Evolutionary conservation across 345 rosid species (phyloP).

Genomic region (Eucalyptus urophylla): DNA sequence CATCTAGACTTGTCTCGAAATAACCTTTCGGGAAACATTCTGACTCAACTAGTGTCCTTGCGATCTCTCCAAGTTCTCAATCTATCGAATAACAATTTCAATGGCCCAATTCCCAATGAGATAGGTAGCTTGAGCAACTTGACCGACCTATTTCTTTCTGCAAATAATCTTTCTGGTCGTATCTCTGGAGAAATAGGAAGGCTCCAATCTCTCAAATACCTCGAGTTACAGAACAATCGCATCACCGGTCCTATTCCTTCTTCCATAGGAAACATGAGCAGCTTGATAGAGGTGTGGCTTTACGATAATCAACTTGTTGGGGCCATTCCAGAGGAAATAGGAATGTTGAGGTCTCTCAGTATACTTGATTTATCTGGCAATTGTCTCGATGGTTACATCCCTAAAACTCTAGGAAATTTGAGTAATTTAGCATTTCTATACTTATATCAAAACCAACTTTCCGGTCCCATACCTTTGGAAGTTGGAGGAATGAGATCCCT

Average conservation of each 20-base stretch:
- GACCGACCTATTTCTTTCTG: not conserved
- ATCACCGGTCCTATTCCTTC: not conserved
- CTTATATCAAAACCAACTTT: not conserved
- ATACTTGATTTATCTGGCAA: not conserved
- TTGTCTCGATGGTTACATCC: not conserved
- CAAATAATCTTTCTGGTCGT: not conserved
- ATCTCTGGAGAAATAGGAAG: not conserved
- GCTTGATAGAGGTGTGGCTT: not conserved
- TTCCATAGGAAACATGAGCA: not conserved
- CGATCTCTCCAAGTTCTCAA: not conserved
- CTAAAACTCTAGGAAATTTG: not conserved
- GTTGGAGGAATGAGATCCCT: not conserved
- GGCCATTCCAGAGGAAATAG: not conserved
- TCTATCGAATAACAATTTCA: not conserved
- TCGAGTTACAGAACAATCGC: not conserved
- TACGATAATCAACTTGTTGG: not conserved
- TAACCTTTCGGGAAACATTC: not conserved
- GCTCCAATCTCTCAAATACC: not conserved
- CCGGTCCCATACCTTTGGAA: not conserved
- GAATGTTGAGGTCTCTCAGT: too few species aligned
- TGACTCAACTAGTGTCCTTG: not conserved
- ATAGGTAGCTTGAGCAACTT: not conserved
- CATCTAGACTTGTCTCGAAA: not conserved
- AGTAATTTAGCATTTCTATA: not conserved
- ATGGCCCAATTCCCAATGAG: not conserved